phyloP scores from a whole-genome alignment of 345 rosid genomes.

The Corchorus capsularis region DNA sequence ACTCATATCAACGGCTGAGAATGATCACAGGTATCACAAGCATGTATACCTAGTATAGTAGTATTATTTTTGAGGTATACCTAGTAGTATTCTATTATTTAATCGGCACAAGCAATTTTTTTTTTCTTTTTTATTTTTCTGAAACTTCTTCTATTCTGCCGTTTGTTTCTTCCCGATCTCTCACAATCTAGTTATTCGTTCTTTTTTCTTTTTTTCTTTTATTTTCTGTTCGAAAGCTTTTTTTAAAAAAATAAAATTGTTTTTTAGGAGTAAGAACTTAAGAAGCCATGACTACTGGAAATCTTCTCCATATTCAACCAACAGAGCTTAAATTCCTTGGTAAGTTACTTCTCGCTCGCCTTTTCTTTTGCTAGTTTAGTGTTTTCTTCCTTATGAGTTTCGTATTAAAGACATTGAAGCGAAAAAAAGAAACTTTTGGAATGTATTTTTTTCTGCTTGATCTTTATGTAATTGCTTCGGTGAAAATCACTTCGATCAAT shows the following conservation, averaged over 20 bases:
- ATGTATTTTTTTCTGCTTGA: neutral
- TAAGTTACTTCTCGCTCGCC: no score
- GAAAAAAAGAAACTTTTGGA: neutral
- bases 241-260: neutral
- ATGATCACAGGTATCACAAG: neutral
- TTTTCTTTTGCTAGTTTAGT: no score
- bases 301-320: no score
- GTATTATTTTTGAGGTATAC: no score
- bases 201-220: neutral
- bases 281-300: no score
- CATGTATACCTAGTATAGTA: neutral
- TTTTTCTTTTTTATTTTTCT: no score
- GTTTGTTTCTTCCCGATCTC: neutral
- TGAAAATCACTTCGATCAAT: neutral
- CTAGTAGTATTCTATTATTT: no score
- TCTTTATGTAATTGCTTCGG: neutral
- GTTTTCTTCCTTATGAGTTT: no score
- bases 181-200: neutral
- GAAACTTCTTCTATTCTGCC: neutral
- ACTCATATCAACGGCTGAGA: constrained; percentile 3
- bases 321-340: no score
- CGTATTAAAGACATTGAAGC: neutral
- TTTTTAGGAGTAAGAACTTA: no score
- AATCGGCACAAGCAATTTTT: no score
- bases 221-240: neutral